phyloP scores from a whole-genome alignment of 768 basidiomycete genomes.

The Imleria badia region DNA sequence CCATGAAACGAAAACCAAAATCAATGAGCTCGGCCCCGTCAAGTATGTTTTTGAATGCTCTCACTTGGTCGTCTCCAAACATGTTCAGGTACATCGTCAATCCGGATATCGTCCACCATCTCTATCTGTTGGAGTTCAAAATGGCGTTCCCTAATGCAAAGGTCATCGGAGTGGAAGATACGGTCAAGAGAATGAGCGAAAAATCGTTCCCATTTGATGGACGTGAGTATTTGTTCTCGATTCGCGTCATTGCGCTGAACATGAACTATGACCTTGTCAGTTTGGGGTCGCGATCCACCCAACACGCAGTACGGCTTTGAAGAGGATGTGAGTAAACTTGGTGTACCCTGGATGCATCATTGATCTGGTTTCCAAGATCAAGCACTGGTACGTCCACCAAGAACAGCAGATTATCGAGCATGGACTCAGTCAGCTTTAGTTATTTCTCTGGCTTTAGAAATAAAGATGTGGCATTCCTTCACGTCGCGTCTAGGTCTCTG shows the following conservation, averaged over 20 bases:
- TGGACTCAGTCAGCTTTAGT: slow-evolving; percentile 30
- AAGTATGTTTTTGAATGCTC: slow-evolving; percentile 38
- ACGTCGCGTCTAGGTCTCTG: slow-evolving; percentile 65
- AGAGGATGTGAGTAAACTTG: slow-evolving; percentile 47
- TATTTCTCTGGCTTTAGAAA: slow-evolving; percentile 72
- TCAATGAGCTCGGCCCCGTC: slow-evolving; percentile 67
- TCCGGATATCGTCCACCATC: slow-evolving; percentile 56
- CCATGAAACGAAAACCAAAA: slow-evolving; percentile 57
- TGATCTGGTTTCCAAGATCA: slow-evolving; percentile 37
- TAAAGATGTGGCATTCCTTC: slow-evolving; percentile 84
- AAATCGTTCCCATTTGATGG: slow-evolving; percentile 61
- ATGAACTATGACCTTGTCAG: slow-evolving; percentile 22
- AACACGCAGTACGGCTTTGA: slow-evolving; percentile 77
- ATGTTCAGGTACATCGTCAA: slow-evolving; percentile 54
- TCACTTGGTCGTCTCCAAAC: background rate
- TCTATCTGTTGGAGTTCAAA: slow-evolving; percentile 65
- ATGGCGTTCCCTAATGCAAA: slow-evolving; percentile 70
- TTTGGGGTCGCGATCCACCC: slow-evolving; percentile 63
- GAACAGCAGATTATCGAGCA: background rate
- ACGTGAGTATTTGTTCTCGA: slow-evolving; percentile 39
- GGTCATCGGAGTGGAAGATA: slow-evolving; percentile 64
- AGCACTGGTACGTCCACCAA: slow-evolving; percentile 42
- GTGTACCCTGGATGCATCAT: background rate
- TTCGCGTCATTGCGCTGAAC: background rate
- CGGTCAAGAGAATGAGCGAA: slow-evolving; percentile 49